Percentiles rank a stretch among this genome's conserved stretches.
Evolutionary conservation across 345 rosid genomes (phyloP).

Genomic region (Linum lewisii): DNA sequence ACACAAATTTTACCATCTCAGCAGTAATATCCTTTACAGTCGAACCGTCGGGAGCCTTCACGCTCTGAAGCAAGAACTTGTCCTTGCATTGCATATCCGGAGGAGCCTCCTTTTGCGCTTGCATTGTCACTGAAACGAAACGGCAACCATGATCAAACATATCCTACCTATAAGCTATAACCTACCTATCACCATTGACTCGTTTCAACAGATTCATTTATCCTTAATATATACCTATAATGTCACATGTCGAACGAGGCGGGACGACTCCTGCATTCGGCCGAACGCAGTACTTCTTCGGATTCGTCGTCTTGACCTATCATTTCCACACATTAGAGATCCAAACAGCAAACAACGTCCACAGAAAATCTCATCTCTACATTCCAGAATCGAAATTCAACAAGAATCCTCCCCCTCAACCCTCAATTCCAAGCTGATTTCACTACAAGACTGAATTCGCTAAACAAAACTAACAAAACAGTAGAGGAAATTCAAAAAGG

Average conservation of each 20-base stretch:
- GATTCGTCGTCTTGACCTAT: constrained; percentile 79
- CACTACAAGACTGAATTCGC: background rate
- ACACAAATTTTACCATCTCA: constrained; percentile 42
- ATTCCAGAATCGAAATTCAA: constrained; percentile 7
- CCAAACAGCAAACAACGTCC: background rate
- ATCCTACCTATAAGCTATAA: constrained; percentile 13
- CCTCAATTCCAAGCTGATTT: background rate
- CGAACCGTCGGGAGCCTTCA: constrained; percentile 37
- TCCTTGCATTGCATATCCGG: constrained; percentile 73
- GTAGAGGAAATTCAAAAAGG: background rate
- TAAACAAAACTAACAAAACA: background rate
- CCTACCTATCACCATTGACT: background rate
- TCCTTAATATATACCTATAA: constrained; percentile 32
- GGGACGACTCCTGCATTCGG: constrained; percentile 65
- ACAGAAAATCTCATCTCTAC: constrained; percentile 5
- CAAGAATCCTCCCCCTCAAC: no score
- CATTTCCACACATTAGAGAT: background rate
- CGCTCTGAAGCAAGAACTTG: constrained; percentile 77
- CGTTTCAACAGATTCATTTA: constrained; percentile 6
- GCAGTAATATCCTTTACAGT: constrained; percentile 52
- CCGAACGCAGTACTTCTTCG: constrained; percentile 74
- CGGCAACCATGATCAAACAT: background rate
- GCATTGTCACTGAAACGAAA: constrained; percentile 53
- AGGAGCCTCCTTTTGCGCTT: constrained; percentile 76
- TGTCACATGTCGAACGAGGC: constrained; percentile 61